Evolutionary conservation across 371 early-diverging fungal genomes (phyloP), one percentile per base, ranked within the genome.

Genomic region (Amoeboaphelidium occidentale): DNA sequence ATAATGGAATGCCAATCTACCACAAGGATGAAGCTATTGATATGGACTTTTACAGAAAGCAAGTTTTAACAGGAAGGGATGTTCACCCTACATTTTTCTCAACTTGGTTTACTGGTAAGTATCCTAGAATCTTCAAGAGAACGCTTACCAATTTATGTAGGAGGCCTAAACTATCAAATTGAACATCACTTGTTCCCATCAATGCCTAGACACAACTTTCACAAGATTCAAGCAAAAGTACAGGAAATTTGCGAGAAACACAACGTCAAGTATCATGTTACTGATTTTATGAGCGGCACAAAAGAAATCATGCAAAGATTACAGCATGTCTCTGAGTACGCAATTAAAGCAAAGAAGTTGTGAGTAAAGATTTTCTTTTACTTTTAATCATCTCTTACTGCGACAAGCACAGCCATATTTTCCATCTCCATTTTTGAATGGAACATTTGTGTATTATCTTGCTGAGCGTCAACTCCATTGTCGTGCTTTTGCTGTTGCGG

Each of bases 1-100:
- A 86, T 62, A 82, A 78, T 58, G 87, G 87, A 41, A 86, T 84
- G 84, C 77, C 79, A 10, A 73, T 86, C 24, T 74, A 78, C 58
- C 69, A 70, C n/a, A 58, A 66, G 51, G 70, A 76, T 44, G 74
- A 79, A 56, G 72, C 79, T 20, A 64, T 68, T 23, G 57, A 66
- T 3, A 74, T 77, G 68, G 78, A 79, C 51, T 84, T 83, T 51
- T 84, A 72, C 58, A 71, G 75, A 52, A 73, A 79, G 45, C 79
- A 79, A 53, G 72, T 80, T 28, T 58, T 75, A 42, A 83, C 87
- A 26, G 84, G 84, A 22, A 76, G 87, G 50, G 76, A 86, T 64
- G 81, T 86, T 24, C 54, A 58, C 26, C 25, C 27, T 3, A 21
- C 25, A 20, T 14, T 45, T 4, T 45, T 23, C 17, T 10, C 10